phyloP scores from a whole-genome alignment of 139 green algal species.

The Picochlorum sp. region DNA sequence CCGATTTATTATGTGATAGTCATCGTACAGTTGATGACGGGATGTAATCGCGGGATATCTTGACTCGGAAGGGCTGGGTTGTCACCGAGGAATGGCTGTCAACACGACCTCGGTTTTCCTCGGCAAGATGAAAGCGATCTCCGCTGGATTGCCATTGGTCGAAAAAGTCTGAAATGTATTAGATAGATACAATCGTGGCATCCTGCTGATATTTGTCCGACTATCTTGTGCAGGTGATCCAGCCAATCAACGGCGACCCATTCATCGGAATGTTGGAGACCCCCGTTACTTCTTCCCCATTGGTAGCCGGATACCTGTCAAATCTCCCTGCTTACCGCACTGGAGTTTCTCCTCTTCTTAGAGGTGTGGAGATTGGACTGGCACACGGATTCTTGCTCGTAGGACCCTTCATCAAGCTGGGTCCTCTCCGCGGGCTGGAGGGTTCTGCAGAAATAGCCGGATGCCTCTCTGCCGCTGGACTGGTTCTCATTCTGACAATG shows the following conservation, averaged over 20 bases:
- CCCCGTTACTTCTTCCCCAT: conserved; percentile 83
- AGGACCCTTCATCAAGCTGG: conserved; percentile 96
- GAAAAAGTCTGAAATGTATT: too few relatives aligned
- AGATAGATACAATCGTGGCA: too few relatives aligned
- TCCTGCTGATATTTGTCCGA: too few relatives aligned
- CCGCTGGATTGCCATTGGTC: too few relatives aligned
- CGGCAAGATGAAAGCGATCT: too few relatives aligned
- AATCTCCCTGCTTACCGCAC: conserved; percentile 93
- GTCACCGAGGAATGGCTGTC: too few relatives aligned
- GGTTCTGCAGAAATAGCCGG: conserved; percentile 70
- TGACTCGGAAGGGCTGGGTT: too few relatives aligned
- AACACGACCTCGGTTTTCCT: too few relatives aligned
- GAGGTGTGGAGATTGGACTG: conserved; percentile 95
- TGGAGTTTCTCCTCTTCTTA: conserved; percentile 81
- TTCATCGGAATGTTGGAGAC: conserved; percentile 97
- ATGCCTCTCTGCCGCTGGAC: conserved; percentile 68
- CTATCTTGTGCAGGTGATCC: conserved; percentile 66
- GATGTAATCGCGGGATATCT: too few relatives aligned
- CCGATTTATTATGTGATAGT: too few relatives aligned
- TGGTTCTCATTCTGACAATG: conserved; percentile 86
- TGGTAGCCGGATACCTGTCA: conserved; percentile 84
- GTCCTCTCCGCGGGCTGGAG: conserved; percentile 76
- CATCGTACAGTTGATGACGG: too few relatives aligned
- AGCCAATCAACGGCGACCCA: conserved; percentile 91
- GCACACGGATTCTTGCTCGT: conserved; percentile 90